Evolutionary conservation across 495 filamentous ascomycete genomes (phyloP).

Genomic region (Collariella sp.): DNA sequence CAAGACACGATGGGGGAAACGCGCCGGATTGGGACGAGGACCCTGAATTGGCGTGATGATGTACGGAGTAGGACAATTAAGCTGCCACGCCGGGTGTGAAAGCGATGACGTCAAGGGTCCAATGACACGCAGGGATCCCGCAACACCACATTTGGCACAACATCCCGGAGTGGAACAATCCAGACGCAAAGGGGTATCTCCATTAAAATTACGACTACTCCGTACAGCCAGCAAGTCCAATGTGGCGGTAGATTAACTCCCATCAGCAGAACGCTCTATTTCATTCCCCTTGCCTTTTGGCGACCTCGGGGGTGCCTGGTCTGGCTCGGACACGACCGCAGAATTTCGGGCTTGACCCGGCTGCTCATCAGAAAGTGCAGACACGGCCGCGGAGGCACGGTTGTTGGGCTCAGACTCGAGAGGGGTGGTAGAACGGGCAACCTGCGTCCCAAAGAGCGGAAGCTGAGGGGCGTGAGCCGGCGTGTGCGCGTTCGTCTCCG

Average conservation of each 20-base stretch:
- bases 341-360: background rate
- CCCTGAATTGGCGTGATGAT: background rate
- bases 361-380: constrained; percentile 5
- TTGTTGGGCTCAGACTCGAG: background rate
- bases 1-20: too few relatives aligned
- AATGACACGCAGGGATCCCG: background rate
- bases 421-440: constrained; percentile 1
- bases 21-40: too few relatives aligned
- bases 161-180: background rate
- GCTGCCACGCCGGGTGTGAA: background rate
- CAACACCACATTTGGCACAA: background rate
- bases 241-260: background rate
- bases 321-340: background rate
- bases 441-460: background rate
- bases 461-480: background rate
- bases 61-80: background rate
- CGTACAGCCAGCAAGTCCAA: background rate
- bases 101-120: background rate
- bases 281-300: constrained; percentile 9
- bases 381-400: constrained; percentile 4
- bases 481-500: background rate
- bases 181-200: constrained; percentile 7
- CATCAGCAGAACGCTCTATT: background rate
- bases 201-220: constrained; percentile 10
- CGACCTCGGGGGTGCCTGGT: background rate